Evolutionary conservation across 2,329 filamentous ascomycete genomes (phyloP).

Genomic region (Hirsutella minnesotensis): DNA sequence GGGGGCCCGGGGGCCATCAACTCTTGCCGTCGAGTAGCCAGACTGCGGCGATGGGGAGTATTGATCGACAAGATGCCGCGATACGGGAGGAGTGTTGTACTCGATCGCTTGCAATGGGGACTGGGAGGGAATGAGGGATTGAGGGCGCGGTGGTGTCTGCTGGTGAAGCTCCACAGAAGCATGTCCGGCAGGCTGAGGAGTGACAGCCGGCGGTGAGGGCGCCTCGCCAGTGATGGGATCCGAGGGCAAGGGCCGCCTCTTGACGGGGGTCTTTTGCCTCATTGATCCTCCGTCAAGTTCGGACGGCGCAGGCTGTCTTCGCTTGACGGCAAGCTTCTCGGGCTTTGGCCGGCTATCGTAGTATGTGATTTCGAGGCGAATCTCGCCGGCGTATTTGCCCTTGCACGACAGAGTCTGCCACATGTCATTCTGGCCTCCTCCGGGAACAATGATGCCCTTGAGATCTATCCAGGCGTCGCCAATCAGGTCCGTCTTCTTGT

Average conservation of each 20-base stretch:
- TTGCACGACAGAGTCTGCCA: conserved; percentile 85
- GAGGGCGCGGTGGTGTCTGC: conserved; percentile 34
- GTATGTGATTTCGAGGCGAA: conserved; percentile 90
- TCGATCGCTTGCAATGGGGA: conserved; percentile 42
- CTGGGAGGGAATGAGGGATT: conserved; percentile 36
- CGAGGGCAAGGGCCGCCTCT: conserved; percentile 71
- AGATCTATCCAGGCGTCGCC: conserved; percentile 88
- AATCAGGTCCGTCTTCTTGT: conserved; percentile 94
- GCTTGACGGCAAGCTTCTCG: conserved; percentile 53
- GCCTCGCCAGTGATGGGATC: conserved; percentile 55
- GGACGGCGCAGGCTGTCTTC: conserved; percentile 25
- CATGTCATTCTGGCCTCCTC: conserved; percentile 85
- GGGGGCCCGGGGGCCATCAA: conserved; percentile 16
- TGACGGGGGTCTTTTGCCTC: conserved; percentile 51
- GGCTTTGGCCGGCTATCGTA: conserved; percentile 81
- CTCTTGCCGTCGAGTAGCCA: conserved; percentile 8
- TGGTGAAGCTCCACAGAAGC: conserved; percentile 23
- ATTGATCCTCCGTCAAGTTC: conserved; percentile 25
- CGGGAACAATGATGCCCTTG: conserved; percentile 65
- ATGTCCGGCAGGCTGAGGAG: conserved; percentile 6
- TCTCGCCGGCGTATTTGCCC: conserved; percentile 91
- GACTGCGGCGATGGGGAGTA: conserved; percentile 21
- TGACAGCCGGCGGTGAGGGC: conserved; percentile 16
- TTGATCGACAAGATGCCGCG: conserved; percentile 23
- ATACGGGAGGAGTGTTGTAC: conserved; percentile 31